These are phyloP conservation scores for Diplogelasinospora grovesii DNA, from an alignment of 495 filamentous ascomycete genomes.

Conservation along the genomic window DNA sequence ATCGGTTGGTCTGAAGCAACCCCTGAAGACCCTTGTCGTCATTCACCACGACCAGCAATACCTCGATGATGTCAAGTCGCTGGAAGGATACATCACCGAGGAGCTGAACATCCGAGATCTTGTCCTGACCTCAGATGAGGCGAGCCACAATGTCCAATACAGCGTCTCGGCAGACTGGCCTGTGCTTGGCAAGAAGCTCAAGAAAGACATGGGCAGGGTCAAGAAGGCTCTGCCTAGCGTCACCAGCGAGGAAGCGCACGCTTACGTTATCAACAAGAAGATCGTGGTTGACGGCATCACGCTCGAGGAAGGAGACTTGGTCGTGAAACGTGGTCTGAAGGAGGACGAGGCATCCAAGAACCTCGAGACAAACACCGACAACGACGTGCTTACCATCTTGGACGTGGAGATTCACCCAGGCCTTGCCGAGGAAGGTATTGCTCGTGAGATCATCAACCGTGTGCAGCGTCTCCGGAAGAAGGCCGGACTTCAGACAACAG, in stretches of 20 bases:
- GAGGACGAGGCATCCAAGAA: constrained; percentile 58
- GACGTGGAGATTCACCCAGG: constrained; percentile 37
- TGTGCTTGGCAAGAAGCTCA: constrained; percentile 90
- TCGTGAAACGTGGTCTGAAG: constrained; percentile 72
- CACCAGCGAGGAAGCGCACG: constrained; percentile 68
- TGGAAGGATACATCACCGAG: constrained; percentile 78
- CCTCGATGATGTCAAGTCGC: constrained; percentile 76
- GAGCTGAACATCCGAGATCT: constrained; percentile 87
- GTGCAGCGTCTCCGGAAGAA: constrained; percentile 42
- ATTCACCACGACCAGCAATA: constrained; percentile 83
- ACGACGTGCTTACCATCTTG: constrained; percentile 39
- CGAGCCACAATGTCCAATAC: constrained; percentile 86
- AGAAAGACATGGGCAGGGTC: constrained; percentile 84
- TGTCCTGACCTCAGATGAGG: constrained; percentile 80
- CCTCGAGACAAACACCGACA: constrained; percentile 78
- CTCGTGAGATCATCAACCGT: constrained; percentile 40
- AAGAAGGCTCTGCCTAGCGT: constrained; percentile 82
- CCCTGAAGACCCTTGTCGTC: constrained; percentile 81
- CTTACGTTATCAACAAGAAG: constrained; percentile 60
- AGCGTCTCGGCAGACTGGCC: constrained; percentile 86
- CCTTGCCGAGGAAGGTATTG: constrained; percentile 36
- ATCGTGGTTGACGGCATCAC: constrained; percentile 80
- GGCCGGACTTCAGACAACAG: constrained; percentile 36
- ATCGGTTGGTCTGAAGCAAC: constrained; percentile 79
- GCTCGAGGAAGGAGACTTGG: constrained; percentile 72